Conservation (phyloP, 164 flowering plant genomes). For the Nymphaea thermarum region DNA sequence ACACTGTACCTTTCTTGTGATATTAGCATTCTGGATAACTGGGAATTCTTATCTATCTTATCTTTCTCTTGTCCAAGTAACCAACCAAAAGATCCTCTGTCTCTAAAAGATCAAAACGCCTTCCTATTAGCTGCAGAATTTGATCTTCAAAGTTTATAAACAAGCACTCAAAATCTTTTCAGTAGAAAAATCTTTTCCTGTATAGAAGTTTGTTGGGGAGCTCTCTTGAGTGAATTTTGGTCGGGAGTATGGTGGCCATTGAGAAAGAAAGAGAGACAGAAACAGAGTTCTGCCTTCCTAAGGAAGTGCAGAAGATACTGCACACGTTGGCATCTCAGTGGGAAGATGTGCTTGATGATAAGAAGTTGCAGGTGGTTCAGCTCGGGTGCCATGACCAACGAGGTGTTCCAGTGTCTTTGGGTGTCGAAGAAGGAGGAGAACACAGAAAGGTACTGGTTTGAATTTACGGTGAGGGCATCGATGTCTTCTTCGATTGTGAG, state of each 20-base stretch:
- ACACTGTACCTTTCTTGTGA: no score
- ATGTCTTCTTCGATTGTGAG: slow-evolving; percentile 55
- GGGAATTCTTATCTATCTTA: no score
- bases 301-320: slow-evolving; percentile 38
- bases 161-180: no score
- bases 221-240: no score
- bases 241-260: slow-evolving; percentile 4
- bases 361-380: slow-evolving; percentile 42
- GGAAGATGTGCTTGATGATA: slow-evolving; percentile 43
- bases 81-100: no score
- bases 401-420: slow-evolving; percentile 76
- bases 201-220: no score
- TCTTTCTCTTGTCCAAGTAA: no score
- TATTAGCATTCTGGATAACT: no score
- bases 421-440: slow-evolving; percentile 21
- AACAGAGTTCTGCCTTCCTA: slow-evolving; percentile 26
- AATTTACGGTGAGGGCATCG: slow-evolving; percentile 80
- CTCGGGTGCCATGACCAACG: slow-evolving; percentile 86
- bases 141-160: no score
- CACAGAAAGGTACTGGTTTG: slow-evolving; percentile 56
- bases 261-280: slow-evolving; percentile 3
- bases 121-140: no score
- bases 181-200: no score
- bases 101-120: not conserved
- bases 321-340: slow-evolving; percentile 48